Evolutionary conservation across 176 grass and related monocot species (phyloP), one percentile per base, ranked within the genome.

Genomic region (Ensete glaucum): DNA sequence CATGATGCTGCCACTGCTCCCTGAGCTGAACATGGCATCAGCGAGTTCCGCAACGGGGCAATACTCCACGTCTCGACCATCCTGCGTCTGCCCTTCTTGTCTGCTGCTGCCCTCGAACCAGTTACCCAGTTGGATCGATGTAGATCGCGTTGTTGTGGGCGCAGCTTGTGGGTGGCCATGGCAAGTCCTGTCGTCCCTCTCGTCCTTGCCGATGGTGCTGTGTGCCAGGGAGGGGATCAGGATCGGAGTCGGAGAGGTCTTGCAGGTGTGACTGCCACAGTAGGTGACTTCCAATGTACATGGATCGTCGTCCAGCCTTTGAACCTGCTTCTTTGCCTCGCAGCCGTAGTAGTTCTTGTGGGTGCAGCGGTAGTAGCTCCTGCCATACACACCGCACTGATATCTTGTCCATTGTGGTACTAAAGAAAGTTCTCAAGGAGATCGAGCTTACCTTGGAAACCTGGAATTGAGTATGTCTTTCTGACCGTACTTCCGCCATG

Each of bases 271-370:
- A 29, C 20, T 82, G 57, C 88, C 81, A 17, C 91, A 89, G 82
- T 99, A 99, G 8, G 77, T 91, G 75, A 95, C 82, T 79, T 91
- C 88, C 69, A 89, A 91, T 52, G 75, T 84, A 67, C 70, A 89
- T 0, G 96, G 96, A 79, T 99, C 88, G 17, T 94, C 76, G 56
- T 99, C 91, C 20, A 94, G 81, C 73, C 88, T 81, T 73, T 99
- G 96, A 51, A 99, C 82, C 76, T 91, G 88, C 82, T 99, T 99
- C 77, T 89, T 99, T 10, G 91, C 96, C 67, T 81, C 75, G 62
- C 96, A 99, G 9, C 96, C 96, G 55, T 94, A 99, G 84, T 85
- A 89, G 69, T 82, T 94, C 85, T 88, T 94, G 82, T 99, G 91
- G 0, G 91, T 94, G 86, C 96, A 99, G 54, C 88, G 79, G 63